phyloP scores from a whole-genome alignment of 305 asterid genomes.

The Fraxinus velutina region DNA sequence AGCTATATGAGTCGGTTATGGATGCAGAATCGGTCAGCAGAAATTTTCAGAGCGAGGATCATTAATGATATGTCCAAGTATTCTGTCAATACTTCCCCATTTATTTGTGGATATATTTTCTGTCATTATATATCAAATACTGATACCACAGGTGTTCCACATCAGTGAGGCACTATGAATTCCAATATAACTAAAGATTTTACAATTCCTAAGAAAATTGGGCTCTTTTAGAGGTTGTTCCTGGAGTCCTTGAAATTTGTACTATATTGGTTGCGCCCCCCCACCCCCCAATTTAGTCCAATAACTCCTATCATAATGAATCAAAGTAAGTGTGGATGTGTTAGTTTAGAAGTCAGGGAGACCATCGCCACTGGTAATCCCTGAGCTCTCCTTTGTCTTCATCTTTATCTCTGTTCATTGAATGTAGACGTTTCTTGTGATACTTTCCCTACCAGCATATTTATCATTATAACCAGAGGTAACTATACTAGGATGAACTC shows the following conservation, averaged over 20 bases:
- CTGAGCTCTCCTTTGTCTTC: background rate
- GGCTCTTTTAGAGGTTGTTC: background rate
- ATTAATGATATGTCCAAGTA: constrained; percentile 8
- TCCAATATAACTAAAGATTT: background rate
- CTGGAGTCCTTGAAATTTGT: background rate
- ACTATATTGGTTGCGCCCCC: background rate
- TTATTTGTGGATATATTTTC: background rate
- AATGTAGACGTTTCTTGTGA: background rate
- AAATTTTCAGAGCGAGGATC: background rate
- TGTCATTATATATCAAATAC: background rate
- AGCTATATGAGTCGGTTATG: background rate
- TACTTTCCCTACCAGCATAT: background rate
- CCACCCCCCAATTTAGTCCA: background rate
- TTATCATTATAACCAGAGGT: background rate
- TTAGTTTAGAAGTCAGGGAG: background rate
- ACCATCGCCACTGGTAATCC: background rate
- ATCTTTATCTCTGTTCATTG: constrained; percentile 2
- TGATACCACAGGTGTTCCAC: background rate
- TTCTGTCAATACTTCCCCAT: background rate
- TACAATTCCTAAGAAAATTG: background rate
- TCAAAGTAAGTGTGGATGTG: background rate
- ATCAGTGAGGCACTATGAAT: background rate
- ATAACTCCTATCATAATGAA: background rate
- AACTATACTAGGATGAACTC: background rate
- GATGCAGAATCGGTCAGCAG: background rate